These are phyloP conservation scores for Backusella macrospora DNA, from an alignment of 192 early-diverging fungal species.

Conservation along the genomic window DNA sequence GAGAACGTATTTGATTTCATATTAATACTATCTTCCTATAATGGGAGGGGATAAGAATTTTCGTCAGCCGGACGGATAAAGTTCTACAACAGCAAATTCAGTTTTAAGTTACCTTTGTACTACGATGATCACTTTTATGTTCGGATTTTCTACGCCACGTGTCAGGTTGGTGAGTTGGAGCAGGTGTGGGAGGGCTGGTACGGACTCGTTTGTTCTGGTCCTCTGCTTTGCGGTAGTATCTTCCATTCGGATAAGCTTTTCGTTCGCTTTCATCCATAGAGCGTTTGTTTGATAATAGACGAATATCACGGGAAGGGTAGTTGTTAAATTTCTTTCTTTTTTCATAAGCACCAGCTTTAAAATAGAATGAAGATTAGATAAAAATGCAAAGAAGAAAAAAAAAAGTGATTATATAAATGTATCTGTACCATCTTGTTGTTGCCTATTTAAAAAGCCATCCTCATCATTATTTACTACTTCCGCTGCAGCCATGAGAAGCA, in stretches of 20 bases:
- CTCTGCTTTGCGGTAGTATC: neutral
- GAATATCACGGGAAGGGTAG: constrained; percentile 11
- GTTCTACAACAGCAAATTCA: neutral
- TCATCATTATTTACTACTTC: constrained; percentile 26
- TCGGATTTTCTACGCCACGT: neutral
- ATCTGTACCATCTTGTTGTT: constrained; percentile 2
- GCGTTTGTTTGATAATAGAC: neutral
- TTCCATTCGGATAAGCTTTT: constrained; percentile 14
- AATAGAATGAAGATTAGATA: neutral
- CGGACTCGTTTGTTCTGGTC: constrained; percentile 2
- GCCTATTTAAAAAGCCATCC: constrained; percentile 7
- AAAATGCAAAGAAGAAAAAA: neutral
- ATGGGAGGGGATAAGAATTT: constrained; percentile 2
- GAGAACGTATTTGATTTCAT: constrained; percentile 16
- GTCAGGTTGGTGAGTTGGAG: constrained; percentile 14
- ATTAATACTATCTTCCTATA: constrained; percentile 9
- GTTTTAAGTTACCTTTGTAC: neutral
- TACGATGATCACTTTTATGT: constrained; percentile 20
- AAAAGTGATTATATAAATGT: neutral
- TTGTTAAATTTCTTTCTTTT: constrained; percentile 12
- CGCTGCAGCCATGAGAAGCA: constrained; percentile 34
- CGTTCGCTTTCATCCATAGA: constrained; percentile 4
- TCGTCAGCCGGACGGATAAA: neutral
- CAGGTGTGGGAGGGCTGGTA: constrained; percentile 20
- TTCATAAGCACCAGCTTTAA: neutral